Base-by-base conservation (phyloP, 441 rosid genomes). In the Jatropha podagrica region DNA sequence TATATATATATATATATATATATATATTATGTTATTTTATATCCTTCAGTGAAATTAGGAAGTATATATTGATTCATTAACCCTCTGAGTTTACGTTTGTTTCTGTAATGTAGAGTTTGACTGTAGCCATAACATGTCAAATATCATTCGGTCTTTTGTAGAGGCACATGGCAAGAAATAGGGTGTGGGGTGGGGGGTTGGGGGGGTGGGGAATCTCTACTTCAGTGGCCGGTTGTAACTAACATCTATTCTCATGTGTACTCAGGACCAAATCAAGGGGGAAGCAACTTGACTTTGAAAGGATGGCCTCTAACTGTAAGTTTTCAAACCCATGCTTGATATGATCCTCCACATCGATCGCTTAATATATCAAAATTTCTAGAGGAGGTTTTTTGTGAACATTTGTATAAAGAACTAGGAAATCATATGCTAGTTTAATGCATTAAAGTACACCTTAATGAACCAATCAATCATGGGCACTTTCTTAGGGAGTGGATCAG, bases 271-370 rank as follows among this genome's bases (percentile, higher is more conserved):
- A 90, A 83, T 83, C 98, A 92, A 82, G 93, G 89, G 49, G 89
- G 91, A 73, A 90, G 83, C 88, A 90, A 86, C 84, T 84, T 94
- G 80, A 86, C 99, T 69, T 83, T 96, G 79, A 94, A 94, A 87
- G 98, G 99, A 78, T 94, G 98, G 99, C 99, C 99, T 9, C 85
- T 96, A 63, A 86, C 98, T 0, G 99, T 96, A 83, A 91, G 91
- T 79, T 77, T 65, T 69, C 4, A 37, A 18, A 49, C 8, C 10
- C 12, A 54, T 12, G 40, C 17, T 51, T 46, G 46, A 64, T 56
- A 65, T 52, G 48, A 38, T 17, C 46, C 61, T 27, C 7, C n/a
- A 15, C 51, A 38, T 51, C 37, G 37, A 8, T 49, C 37, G 20
- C 63, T 37, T 11, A 56, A 38, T 10, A 65, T 4, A 65, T 3